Percentiles rank a stretch among this genome's conserved stretches.
Conservation (phyloP, 768 basidiomycete species). For the Macrolepiota dolichaula region DNA sequence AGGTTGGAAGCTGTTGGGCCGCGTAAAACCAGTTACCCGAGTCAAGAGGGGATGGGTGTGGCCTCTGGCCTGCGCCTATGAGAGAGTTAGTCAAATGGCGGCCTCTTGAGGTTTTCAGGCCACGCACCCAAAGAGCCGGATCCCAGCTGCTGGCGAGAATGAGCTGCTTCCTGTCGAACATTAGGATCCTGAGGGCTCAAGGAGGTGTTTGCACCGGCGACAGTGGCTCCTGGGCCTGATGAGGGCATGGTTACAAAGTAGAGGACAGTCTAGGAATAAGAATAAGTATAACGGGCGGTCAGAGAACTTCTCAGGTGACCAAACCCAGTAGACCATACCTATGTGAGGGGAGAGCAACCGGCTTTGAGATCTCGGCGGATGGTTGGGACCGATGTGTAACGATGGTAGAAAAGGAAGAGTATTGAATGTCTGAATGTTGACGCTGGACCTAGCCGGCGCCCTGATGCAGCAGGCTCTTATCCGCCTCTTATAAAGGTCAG, state of each 20-base stretch:
- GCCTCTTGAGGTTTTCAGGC: neutral
- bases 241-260: slow-evolving; percentile 23
- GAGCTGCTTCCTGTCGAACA: slow-evolving; percentile 19
- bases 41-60: neutral
- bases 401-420: slow-evolving; percentile 20
- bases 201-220: slow-evolving; percentile 26
- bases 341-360: neutral
- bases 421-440: slow-evolving; percentile 1
- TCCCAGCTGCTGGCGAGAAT: slow-evolving; percentile 20
- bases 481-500: slow-evolving; percentile 14
- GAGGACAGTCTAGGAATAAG: slow-evolving; percentile 13
- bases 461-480: slow-evolving; percentile 16
- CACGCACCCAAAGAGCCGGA: slow-evolving; percentile 21
- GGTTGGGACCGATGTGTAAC: slow-evolving; percentile 24
- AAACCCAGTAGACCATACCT: neutral
- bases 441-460: slow-evolving; percentile 16
- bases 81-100: neutral
- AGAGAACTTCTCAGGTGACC: neutral
- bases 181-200: slow-evolving; percentile 19
- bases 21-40: slow-evolving; percentile 7
- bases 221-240: slow-evolving; percentile 28
- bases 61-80: slow-evolving; percentile 3
- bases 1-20: slow-evolving; percentile 7
- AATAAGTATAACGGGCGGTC: slow-evolving; percentile 9
- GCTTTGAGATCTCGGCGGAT: slow-evolving; percentile 23